These are phyloP conservation scores for Trichoderma reesei DNA, from an alignment of 495 filamentous ascomycete species.

Conservation along the genomic window DNA sequence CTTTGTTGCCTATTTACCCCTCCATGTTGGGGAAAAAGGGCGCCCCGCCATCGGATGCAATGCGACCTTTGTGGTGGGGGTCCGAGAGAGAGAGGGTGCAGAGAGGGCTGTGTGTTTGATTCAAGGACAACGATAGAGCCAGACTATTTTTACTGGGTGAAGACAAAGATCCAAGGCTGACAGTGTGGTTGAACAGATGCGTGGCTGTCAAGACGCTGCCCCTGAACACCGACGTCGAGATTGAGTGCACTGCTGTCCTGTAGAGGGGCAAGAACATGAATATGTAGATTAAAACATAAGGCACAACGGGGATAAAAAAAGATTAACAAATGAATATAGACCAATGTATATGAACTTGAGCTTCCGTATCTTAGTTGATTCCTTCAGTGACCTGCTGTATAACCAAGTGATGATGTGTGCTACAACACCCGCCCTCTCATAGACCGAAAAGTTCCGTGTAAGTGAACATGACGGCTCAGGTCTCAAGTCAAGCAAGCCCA, in stretches of 20 bases:
- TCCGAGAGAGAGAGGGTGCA: background rate
- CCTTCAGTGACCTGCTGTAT: background rate
- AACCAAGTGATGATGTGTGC: background rate
- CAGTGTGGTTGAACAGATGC: constrained; percentile 44
- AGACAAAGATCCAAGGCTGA: no score
- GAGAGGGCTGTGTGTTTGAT: background rate
- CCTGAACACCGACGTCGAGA: constrained; percentile 58
- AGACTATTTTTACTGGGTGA: no score
- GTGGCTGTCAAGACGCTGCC: constrained; percentile 59
- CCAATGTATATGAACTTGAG: background rate
- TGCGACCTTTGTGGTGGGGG: constrained; percentile 1
- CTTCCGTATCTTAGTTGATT: background rate
- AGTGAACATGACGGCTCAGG: background rate
- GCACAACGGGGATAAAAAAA: background rate
- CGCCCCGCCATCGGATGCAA: constrained; percentile 7
- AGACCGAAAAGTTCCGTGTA: background rate
- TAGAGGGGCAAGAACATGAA: no score
- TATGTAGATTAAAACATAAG: background rate
- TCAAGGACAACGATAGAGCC: background rate
- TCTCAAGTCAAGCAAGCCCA: no score
- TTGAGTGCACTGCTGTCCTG: constrained; percentile 51
- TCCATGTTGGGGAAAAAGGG: background rate
- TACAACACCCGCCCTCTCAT: background rate
- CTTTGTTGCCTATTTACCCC: background rate
- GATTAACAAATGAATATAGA: background rate